phyloP scores from a whole-genome alignment of 495 filamentous ascomycete genomes.

The Penicillium odoratum region DNA sequence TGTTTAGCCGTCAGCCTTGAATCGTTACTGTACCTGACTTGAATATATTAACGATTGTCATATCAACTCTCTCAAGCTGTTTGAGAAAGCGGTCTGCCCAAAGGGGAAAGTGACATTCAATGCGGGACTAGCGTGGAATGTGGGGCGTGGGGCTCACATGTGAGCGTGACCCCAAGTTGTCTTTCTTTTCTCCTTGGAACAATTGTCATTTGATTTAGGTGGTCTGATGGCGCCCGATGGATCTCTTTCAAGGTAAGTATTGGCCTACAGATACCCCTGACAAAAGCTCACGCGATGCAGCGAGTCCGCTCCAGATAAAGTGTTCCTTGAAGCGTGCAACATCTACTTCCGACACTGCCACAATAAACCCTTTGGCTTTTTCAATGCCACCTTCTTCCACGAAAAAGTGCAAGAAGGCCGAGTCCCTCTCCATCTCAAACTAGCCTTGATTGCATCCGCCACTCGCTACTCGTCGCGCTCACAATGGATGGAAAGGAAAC shows the following conservation, averaged over 20 bases:
- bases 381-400: slow-evolving; percentile 27
- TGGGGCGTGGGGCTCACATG: not conserved
- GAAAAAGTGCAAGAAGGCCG: slow-evolving; percentile 11
- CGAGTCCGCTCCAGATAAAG: slow-evolving; percentile 13
- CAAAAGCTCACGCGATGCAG: not conserved
- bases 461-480: slow-evolving; percentile 26
- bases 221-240: not conserved
- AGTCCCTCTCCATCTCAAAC: slow-evolving; percentile 24
- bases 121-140: not conserved
- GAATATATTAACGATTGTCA: too few species aligned
- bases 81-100: not conserved
- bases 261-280: not conserved
- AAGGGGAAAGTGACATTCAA: not conserved
- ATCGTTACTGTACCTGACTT: too few species aligned
- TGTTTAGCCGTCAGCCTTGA: too few species aligned
- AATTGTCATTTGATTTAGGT: not conserved
- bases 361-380: slow-evolving; percentile 34
- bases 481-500: slow-evolving; percentile 23
- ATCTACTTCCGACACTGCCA: slow-evolving; percentile 32
- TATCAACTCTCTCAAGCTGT: not conserved
- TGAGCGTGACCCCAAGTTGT: not conserved
- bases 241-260: not conserved
- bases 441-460: slow-evolving; percentile 33
- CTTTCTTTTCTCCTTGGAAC: not conserved
- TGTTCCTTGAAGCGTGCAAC: slow-evolving; percentile 28